Evolutionary conservation across 2,329 filamentous ascomycete species (phyloP).

Genomic region (Setomelanomma holmii): DNA sequence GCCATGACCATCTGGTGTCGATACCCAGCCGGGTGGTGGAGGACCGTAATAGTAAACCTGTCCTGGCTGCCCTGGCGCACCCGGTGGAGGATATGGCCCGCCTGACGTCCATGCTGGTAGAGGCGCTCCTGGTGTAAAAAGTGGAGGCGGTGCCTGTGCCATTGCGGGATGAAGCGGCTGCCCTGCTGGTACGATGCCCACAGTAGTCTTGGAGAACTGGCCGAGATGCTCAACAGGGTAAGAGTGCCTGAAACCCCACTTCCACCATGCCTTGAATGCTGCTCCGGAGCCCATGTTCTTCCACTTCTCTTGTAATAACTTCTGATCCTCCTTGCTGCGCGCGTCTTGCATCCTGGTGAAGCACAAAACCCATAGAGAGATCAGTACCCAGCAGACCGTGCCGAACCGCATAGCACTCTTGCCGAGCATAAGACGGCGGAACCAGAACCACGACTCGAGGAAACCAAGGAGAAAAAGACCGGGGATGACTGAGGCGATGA

Average conservation of each 20-base stretch:
- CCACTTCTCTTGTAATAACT: slow-evolving; percentile 38
- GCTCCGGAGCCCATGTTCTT: slow-evolving; percentile 32
- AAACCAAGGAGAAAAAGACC: slow-evolving; percentile 41
- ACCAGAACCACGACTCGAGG: slow-evolving; percentile 44
- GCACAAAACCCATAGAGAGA: slow-evolving; percentile 39
- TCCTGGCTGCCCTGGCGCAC: slow-evolving; percentile 18
- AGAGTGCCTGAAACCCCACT: slow-evolving; percentile 38
- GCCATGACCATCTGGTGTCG: slow-evolving; percentile 23
- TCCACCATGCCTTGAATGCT: slow-evolving; percentile 43
- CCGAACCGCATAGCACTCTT: slow-evolving; percentile 39
- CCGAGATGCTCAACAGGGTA: slow-evolving; percentile 42
- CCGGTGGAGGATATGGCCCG: neutral
- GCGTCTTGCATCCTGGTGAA: slow-evolving; percentile 42
- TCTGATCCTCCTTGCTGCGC: slow-evolving; percentile 39
- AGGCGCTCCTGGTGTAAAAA: slow-evolving; percentile 9
- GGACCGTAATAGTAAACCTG: slow-evolving; percentile 34
- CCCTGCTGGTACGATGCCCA: slow-evolving; percentile 37
- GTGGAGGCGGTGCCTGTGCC: slow-evolving; percentile 23
- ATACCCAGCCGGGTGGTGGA: slow-evolving; percentile 27
- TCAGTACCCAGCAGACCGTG: slow-evolving; percentile 40
- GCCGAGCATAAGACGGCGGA: slow-evolving; percentile 44
- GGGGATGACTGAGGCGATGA: slow-evolving; percentile 35
- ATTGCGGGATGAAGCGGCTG: slow-evolving; percentile 32
- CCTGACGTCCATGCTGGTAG: slow-evolving; percentile 4
- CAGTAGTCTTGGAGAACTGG: slow-evolving; percentile 36